Base-by-base conservation (phyloP, 371 early-diverging fungal species). In the Mortierella sp. region DNA sequence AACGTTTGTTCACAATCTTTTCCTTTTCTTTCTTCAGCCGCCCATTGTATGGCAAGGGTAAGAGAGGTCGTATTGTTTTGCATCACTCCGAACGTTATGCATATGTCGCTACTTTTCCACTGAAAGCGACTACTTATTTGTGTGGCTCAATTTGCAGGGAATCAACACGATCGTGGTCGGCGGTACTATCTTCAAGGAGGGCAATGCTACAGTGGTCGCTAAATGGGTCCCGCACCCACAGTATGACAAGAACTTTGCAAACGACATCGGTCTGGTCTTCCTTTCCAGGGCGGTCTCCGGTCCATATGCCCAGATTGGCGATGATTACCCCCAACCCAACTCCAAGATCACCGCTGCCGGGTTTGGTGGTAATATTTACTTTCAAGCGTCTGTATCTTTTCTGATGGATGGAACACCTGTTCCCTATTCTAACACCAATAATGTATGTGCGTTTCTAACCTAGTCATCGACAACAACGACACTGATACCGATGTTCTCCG, bases 201-300 rank as follows among this genome's bases (percentile, higher is more conserved):
- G n/a, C n/a, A n/a, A n/a, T 27, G 9, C 49, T 4, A 21, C 4
- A 11, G 49, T 24, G 2, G 23, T 6, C 11, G 26, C 49, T 7
- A 3, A 19, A 24, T 24, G 11, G 11, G 49, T 48, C 9, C 26
- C 5, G 5, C 49, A 48, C 26, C 49, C 49, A 26, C 49, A 48
- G 27, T 48, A 48, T 24, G 24, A 5, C 5, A 6, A 21, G 6
- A 15, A 17, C 12, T 4, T 11, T 24, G 26, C 11, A 19, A 21
- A 48, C 49, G 49, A 48, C 49, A 48, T 48, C 24, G 49, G 49
- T 2, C 27, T 48, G 27, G 49, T 48, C 49, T 48, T 48, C 49
- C 5, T 48, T 3, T 9, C 23, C 49, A 48, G 26, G 9, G 26
- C 21, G 49, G 24, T 24, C 26, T 5, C 21, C 1, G 23, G 26